These are phyloP conservation scores for Fomitopsis schrenkii DNA, from an alignment of 1,284 basidiomycete species.

Conservation along the genomic window DNA sequence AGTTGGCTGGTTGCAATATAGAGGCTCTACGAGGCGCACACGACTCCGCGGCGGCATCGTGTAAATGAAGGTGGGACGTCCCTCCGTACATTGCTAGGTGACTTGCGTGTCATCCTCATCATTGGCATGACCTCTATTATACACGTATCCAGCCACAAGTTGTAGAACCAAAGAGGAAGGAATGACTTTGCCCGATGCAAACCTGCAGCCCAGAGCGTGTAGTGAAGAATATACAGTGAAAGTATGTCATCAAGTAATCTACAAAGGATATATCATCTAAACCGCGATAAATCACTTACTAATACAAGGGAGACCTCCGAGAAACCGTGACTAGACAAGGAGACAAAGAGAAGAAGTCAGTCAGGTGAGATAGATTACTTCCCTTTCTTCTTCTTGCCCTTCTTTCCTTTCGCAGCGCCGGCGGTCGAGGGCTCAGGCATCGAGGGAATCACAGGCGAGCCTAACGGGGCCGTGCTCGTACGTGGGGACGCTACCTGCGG, in stretches of 20 bases:
- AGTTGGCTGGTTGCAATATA: too few species aligned
- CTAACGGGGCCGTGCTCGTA: not conserved
- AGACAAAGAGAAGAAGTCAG: not conserved
- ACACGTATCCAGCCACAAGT: not conserved
- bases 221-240: not conserved
- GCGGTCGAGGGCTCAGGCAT: constrained; percentile 8
- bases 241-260: not conserved
- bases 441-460: constrained; percentile 10
- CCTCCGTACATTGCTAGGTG: too few species aligned
- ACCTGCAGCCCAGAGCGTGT: not conserved
- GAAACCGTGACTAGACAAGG: not conserved
- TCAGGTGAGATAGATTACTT: not conserved
- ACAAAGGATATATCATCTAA: not conserved
- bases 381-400: constrained; percentile 18
- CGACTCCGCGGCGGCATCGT: too few species aligned
- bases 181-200: not conserved
- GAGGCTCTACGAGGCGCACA: too few species aligned
- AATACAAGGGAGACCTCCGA: not conserved
- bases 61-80: too few species aligned
- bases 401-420: constrained; percentile 13
- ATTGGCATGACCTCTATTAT: not conserved
- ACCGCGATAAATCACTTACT: not conserved
- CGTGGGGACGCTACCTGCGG: not conserved
- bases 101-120: not conserved
- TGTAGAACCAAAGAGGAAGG: not conserved